These are phyloP conservation scores for Cocos nucifera DNA, from an alignment of 176 grass and related monocot species.

Conservation along the genomic window DNA sequence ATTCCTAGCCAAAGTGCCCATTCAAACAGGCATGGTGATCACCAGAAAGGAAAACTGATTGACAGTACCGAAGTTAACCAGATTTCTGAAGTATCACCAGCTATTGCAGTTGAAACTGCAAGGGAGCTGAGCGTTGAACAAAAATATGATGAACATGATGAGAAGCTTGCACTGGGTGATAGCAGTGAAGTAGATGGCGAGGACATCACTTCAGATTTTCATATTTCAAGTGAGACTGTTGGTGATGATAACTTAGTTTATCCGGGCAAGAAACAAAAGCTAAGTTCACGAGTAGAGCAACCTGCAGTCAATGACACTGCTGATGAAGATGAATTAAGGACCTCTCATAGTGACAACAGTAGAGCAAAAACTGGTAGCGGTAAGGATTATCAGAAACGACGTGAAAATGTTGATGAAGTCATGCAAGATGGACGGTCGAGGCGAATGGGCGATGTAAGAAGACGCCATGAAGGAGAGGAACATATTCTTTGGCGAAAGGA, in stretches of 20 bases:
- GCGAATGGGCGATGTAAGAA: slow-evolving; percentile 34
- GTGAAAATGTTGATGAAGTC: slow-evolving; percentile 65
- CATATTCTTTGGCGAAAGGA: slow-evolving; percentile 30
- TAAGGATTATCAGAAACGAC: slow-evolving; percentile 45
- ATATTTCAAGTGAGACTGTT: slow-evolving; percentile 30
- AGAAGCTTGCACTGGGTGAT: slow-evolving; percentile 44
- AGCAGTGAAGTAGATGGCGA: slow-evolving; percentile 60
- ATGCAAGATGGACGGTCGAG: slow-evolving; percentile 41
- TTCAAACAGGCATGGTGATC: slow-evolving; percentile 32
- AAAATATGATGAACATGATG: slow-evolving; percentile 39
- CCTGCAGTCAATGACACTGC: slow-evolving; percentile 27
- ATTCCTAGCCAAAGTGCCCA: slow-evolving; percentile 27
- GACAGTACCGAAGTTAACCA: slow-evolving; percentile 49
- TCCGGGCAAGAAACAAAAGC: slow-evolving; percentile 39
- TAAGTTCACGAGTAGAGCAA: slow-evolving; percentile 40
- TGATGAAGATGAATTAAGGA: slow-evolving; percentile 34
- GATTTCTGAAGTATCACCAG: slow-evolving; percentile 36
- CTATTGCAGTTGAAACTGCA: slow-evolving; percentile 30
- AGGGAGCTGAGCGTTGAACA: slow-evolving; percentile 58
- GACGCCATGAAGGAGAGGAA: slow-evolving; percentile 47
- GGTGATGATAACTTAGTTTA: slow-evolving; percentile 34
- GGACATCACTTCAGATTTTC: slow-evolving; percentile 51
- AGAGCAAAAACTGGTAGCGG: slow-evolving; percentile 63
- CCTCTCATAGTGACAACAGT: slow-evolving; percentile 49
- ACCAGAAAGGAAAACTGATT: slow-evolving; percentile 32